Conservation (phyloP, 306 rosid species). For the Pachyrhizus erosus region DNA sequence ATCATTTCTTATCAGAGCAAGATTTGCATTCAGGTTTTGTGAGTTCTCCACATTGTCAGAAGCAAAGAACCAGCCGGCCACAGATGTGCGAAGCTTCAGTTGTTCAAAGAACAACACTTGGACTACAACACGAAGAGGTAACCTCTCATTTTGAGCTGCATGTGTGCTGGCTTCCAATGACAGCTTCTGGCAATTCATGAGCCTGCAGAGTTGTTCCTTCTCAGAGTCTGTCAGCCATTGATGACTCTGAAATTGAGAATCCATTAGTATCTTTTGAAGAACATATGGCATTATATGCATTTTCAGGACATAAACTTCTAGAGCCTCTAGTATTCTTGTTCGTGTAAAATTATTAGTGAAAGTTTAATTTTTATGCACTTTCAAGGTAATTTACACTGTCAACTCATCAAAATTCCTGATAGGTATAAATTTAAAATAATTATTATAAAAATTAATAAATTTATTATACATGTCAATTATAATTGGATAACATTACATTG, state of each 20-base stretch:
- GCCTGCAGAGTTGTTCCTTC: constrained; percentile 86
- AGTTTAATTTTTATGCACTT: no score
- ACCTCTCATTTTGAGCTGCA: constrained; percentile 93
- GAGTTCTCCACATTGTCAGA: constrained; percentile 74
- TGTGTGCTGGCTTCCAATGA: constrained; percentile 95
- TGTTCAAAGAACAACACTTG: constrained; percentile 96
- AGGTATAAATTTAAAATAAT: no score
- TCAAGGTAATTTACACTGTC: not conserved
- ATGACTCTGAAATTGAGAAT: constrained; percentile 65
- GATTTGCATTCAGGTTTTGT: constrained; percentile 57
- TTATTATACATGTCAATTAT: not conserved
- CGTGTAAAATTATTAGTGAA: not conserved
- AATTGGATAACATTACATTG: no score
- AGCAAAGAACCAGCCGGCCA: constrained; percentile 79
- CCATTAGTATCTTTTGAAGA: constrained; percentile 5
- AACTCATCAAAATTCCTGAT: not conserved
- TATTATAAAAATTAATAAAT: not conserved
- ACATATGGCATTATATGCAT: not conserved
- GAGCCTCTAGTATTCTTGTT: not conserved
- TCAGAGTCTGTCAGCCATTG: constrained; percentile 81
- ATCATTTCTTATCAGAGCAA: constrained; percentile 51
- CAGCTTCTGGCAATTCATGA: constrained; percentile 93
- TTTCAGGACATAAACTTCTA: not conserved
- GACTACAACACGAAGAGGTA: constrained; percentile 81
- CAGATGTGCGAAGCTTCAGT: constrained; percentile 81